These are phyloP conservation scores for Mucor racemosus DNA, from an alignment of 371 early-diverging fungal species.

Conservation along the genomic window DNA sequence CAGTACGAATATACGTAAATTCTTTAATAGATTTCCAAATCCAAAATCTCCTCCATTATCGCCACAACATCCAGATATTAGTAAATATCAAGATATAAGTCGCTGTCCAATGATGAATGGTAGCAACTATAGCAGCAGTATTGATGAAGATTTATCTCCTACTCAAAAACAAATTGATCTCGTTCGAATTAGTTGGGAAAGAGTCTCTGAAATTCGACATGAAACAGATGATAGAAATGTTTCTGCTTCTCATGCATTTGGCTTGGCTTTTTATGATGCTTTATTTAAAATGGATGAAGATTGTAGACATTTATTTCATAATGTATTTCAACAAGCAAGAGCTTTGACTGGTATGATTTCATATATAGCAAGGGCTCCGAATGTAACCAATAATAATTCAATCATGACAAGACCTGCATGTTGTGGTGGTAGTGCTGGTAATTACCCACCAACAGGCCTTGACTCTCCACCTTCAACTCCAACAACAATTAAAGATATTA, in stretches of 20 bases:
- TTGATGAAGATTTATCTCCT: conserved; percentile 22
- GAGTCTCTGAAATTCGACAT: conserved; percentile 39
- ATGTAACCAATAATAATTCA: conserved; percentile 13
- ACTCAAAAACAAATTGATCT: conserved; percentile 41
- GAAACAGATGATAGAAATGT: conserved; percentile 34
- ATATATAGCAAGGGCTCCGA: conserved; percentile 42
- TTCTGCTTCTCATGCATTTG: conserved; percentile 51
- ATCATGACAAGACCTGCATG: conserved; percentile 10
- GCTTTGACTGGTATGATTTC: conserved; percentile 53
- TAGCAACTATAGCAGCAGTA: background rate
- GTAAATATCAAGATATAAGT: background rate
- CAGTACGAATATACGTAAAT: conserved; percentile 9
- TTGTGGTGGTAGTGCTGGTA: conserved; percentile 9
- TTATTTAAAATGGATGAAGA: conserved; percentile 41
- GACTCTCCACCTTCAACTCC: conserved; percentile 13
- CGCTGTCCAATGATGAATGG: conserved; percentile 5
- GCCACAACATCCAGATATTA: background rate
- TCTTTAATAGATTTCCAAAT: conserved; percentile 12
- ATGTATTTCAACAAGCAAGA: conserved; percentile 49
- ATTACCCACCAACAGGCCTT: background rate
- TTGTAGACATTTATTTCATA: conserved; percentile 29
- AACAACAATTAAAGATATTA: conserved; percentile 35
- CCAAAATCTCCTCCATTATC: conserved; percentile 10
- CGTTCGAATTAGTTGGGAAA: conserved; percentile 45
- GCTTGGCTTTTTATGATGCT: conserved; percentile 46